phyloP scores from a whole-genome alignment of 345 rosid species.

The Linum usitatissimum region DNA sequence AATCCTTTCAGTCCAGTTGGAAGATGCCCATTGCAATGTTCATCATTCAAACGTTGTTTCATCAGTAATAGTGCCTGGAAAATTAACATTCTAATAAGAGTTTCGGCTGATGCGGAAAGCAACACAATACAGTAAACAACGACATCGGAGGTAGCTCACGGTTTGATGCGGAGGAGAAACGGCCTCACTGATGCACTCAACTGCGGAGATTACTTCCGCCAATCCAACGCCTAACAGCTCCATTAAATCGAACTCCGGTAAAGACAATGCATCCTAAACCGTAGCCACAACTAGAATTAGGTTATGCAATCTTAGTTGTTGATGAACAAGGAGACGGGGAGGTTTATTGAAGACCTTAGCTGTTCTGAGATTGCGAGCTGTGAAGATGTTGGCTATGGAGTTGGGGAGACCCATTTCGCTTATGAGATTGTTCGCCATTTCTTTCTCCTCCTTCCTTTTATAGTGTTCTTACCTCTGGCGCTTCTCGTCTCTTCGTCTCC shows the following conservation, averaged over 20 bases:
- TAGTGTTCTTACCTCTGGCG: too few species aligned
- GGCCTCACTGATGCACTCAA: slow-evolving; percentile 44
- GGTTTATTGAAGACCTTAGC: slow-evolving; percentile 38
- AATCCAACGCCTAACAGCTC: slow-evolving; percentile 52
- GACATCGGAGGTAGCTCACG: slow-evolving; percentile 19
- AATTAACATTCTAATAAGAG: slow-evolving; percentile 7
- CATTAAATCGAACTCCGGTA: slow-evolving; percentile 70
- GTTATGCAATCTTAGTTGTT: too few species aligned
- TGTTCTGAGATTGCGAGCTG: slow-evolving; percentile 62
- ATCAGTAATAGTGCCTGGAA: slow-evolving; percentile 39
- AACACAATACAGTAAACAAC: background rate
- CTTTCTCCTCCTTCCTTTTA: background rate
- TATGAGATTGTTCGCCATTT: slow-evolving; percentile 65
- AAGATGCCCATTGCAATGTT: slow-evolving; percentile 53
- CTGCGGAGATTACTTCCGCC: slow-evolving; percentile 40
- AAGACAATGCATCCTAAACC: slow-evolving; percentile 46
- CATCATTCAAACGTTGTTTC: slow-evolving; percentile 36
- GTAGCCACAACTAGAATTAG: too few species aligned
- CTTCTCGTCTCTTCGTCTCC: too few species aligned
- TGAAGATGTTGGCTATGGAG: slow-evolving; percentile 46
- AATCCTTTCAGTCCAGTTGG: slow-evolving; percentile 63
- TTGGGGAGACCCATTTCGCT: slow-evolving; percentile 47
- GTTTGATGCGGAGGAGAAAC: slow-evolving; percentile 57
- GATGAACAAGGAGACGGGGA: background rate
- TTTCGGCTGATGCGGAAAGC: background rate